Base-by-base conservation (phyloP, 75 land plant species). In the Sequoiadendron giganteum region DNA sequence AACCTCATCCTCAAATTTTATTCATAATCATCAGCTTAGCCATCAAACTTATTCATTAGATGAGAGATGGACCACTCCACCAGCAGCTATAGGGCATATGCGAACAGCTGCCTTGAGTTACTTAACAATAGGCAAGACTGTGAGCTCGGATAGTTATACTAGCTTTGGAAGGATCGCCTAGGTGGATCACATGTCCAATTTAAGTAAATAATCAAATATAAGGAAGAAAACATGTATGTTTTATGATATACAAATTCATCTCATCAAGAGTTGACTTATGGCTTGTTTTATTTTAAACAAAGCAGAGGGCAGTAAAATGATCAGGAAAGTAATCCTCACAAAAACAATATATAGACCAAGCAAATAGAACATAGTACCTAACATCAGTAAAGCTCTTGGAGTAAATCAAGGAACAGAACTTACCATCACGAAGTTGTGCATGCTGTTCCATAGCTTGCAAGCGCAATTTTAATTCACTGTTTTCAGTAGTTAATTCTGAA, bases 381-480 rank as follows among this genome's bases (percentile, higher is more conserved):
- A 65, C 9, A 28, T 65, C 30, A 75, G 38, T 75, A 32, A 75
- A 75, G 34, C 38, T 34, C 77, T 34, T 75, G 38, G 38, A 25
- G 3, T 34, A 15, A 75, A 32, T 75, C 38, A 75, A 75, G 34
- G 16, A 34, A 75, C 77, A 34, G 36, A 56, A 15, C 85, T 76
- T 93, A 93, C 94, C 94, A 85, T 93, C 94, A 85, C 92, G 89
- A 55, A 93, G 93, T 8, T 92, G 92, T 54, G 91, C 94, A 87
- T 93, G 92, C 73, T 93, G 93, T 61, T 93, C 93, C 93, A 93
- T 90, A 21, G 93, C 92, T 48, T 92, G 93, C 52, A 93, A 85
- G 43, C 92, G 86, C 18, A 93, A 72, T 83, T 90, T 92, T 76
- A 93, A 91, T 88, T 93, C 94, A 87, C 76, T 90, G 85, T 93